Conservation (phyloP, 176 grass and related monocot species). For the Oryza meridionalis region DNA sequence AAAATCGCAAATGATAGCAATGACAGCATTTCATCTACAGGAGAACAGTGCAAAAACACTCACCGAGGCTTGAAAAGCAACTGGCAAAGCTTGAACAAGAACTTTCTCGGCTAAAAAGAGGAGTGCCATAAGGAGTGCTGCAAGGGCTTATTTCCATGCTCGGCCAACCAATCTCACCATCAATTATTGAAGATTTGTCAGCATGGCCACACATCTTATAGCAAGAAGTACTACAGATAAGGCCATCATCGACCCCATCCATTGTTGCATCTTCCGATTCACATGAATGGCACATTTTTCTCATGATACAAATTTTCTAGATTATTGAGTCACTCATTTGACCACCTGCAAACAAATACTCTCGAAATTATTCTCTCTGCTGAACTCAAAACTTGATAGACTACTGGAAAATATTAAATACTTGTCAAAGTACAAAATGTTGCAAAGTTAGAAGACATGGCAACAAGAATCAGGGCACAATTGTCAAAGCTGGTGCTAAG, state of each 20-base stretch:
- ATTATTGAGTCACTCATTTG: constrained; percentile 36
- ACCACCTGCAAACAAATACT: constrained; percentile 47
- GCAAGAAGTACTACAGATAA: constrained; percentile 45
- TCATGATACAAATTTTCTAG: constrained; percentile 47
- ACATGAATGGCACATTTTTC: constrained; percentile 65
- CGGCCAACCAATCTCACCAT: constrained; percentile 34
- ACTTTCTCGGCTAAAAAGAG: constrained; percentile 56
- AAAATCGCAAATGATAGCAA: neutral
- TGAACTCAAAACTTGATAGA: constrained; percentile 3
- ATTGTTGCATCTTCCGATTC: constrained; percentile 48
- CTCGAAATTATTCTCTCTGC: neutral
- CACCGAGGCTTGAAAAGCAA: constrained; percentile 77
- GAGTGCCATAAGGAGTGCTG: constrained; percentile 59
- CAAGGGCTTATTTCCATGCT: constrained; percentile 38
- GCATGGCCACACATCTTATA: constrained; percentile 27
- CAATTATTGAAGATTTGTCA: constrained; percentile 38
- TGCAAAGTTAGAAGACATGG: constrained; percentile 1
- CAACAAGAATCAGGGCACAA: constrained; percentile 17
- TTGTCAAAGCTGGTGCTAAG: no score
- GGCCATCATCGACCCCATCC: constrained; percentile 36
- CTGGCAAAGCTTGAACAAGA: constrained; percentile 71
- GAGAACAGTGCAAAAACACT: constrained; percentile 25
- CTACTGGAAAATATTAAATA: neutral
- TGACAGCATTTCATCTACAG: constrained; percentile 19
- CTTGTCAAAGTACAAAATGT: neutral